Base-by-base conservation (phyloP, 2,329 filamentous ascomycete genomes). In the Aspergillus sp. region DNA sequence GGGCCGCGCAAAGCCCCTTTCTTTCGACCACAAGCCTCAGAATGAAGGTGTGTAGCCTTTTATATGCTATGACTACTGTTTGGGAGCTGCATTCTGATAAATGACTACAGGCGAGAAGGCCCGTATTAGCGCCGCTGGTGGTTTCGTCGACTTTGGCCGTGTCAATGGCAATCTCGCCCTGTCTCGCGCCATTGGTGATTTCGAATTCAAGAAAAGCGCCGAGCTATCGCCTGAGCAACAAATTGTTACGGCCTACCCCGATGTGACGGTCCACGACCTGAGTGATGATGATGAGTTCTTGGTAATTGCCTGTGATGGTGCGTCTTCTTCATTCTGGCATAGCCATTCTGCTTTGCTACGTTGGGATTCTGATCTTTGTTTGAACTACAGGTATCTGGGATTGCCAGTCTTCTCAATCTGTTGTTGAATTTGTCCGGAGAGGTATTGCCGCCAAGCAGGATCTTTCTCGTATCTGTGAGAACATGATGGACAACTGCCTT, bases 401-500 rank as follows among this genome's bases (percentile, higher is more conserved):
- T 71, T 97, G 93, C 69, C 93, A 97, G 69, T 96, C 93, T 44
- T 98, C 93, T 37, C 93, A 98, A 74, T 88, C 91, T 33, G 93
- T 98, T 30, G 76, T 97, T 56, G 93, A 98, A 70, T 98, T 98
- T 65, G 93, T 97, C 52, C 82, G 93, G 66, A 86, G 93, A 64
- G 93, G 93, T 45, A 95, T 98, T 67, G 91, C 90, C 39, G 90
- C 90, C 40, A 95, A 95, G 76, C 93, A 98, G 72, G 87, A 94
- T 39, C 80, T 98, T 40, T 83, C 90, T 44, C 87, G 88, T 66
- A 97, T 98, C 61, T 97, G 91, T 69, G 93, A 98, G 73, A 98
- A 98, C 74, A 95, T 98, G 89, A 98, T 98, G 93, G 91, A 98
- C 76, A 98, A 97, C 75, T 98, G 93, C 66, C 78, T 98, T 53